Evolutionary conservation across 257 asterid species (phyloP), one percentile per base, ranked within the genome.

Genomic region (Plantago major): DNA sequence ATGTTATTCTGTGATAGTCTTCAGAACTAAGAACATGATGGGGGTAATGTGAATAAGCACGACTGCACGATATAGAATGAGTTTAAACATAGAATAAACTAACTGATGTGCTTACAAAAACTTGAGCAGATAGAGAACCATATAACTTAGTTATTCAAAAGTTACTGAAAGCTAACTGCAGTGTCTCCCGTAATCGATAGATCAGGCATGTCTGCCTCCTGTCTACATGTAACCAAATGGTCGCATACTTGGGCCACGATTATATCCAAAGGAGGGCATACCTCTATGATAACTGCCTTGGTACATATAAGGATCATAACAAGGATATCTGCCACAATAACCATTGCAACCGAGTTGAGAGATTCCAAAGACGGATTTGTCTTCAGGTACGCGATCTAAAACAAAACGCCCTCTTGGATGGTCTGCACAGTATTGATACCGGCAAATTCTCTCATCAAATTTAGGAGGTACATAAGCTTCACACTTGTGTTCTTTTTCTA

Each of bases 401-500:
- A 78, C 50, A 13, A 3, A 30, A 7, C 6, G 67, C 58, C 18
- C 9, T 43, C 14, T 28, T 15, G 62, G 76, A 58, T 78, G 84
- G 16, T 16, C 28, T 49, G 60, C 62, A 72, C 83, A 74, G 46
- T 12, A 65, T 4, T 6, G 61, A 54, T 72, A 74, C 50, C 71
- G 64, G 7, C 78, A 71, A 0, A 55, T 22, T 22, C 63, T 68
- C 17, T 43, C 38, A 38, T 66, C 54, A 19, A 58, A 3, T 7
- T 2, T 16, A 6, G 76, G 55, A 6, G 46, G 58, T 6, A 15
- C 72, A 17, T 71, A 66, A 3, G 73, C 17, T 69, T 78, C 78
- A 11, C 72, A 55, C 43, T 28, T 74, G 64, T 78, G 80, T 17
- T 55, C 68, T 50, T 74, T 60, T 56, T 57, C 62, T 11, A 60